A percentile compares a stretch with the other conserved stretches of the same genome.
Evolutionary conservation across 2,329 filamentous ascomycete genomes (phyloP).

Genomic region (Ceratocystis colombiana): DNA sequence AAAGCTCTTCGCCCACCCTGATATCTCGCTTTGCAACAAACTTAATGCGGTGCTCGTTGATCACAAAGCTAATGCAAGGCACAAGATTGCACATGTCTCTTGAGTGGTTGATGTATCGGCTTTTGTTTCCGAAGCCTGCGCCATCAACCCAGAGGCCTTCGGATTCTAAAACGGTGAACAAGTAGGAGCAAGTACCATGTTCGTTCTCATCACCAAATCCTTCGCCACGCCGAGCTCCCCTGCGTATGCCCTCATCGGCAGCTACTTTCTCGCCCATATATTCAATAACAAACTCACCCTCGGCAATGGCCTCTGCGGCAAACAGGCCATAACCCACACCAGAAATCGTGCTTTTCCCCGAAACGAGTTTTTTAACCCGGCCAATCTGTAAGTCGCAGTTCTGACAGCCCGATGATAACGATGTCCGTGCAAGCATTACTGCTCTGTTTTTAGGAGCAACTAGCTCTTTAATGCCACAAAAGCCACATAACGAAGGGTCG

Average conservation of each 20-base stretch:
- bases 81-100: conserved; percentile 49
- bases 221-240: conserved; percentile 51
- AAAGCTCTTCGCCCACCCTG: conserved; percentile 61
- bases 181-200: conserved; percentile 52
- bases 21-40: conserved; percentile 60
- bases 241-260: conserved; percentile 56
- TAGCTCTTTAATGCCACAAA: conserved; percentile 47
- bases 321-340: conserved; percentile 66
- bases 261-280: conserved; percentile 71
- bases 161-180: conserved; percentile 50
- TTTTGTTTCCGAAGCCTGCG: conserved; percentile 67
- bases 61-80: conserved; percentile 60
- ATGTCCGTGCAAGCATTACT: conserved; percentile 32
- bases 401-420: conserved; percentile 53
- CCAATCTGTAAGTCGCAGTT: conserved; percentile 65
- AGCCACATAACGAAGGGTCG: conserved; percentile 62
- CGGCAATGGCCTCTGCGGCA: conserved; percentile 54
- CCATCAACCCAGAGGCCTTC: conserved; percentile 62
- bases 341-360: conserved; percentile 60
- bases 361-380: conserved; percentile 52
- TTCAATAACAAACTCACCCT: conserved; percentile 67
- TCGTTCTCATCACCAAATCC: conserved; percentile 47
- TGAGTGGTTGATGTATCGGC: conserved; percentile 75
- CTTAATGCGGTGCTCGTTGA: conserved; percentile 65
- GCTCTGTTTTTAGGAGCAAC: conserved; percentile 16